A percentile compares a stretch with the other conserved stretches of the same genome.
Conservation (phyloP, 108 stramenopile species). For the Pseudonitzschia delicatissima region DNA sequence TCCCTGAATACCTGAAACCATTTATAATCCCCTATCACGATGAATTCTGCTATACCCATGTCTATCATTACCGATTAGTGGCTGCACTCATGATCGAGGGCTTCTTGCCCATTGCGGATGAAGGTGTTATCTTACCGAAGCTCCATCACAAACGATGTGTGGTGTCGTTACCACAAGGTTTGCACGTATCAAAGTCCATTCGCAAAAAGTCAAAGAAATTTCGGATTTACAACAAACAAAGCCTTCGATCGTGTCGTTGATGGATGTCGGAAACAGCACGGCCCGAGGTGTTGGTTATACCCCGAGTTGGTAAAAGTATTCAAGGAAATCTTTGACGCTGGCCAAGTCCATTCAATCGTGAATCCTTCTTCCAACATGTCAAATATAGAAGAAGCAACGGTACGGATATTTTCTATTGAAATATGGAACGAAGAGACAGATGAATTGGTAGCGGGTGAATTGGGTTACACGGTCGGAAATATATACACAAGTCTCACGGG, state of each 20-base stretch:
- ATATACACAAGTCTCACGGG: conserved; percentile 84
- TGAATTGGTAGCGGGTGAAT: conserved; percentile 73
- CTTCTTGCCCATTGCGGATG: conserved; percentile 82
- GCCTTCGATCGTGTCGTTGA: conserved; percentile 63
- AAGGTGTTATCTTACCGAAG: conserved; percentile 66
- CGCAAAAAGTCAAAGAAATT: conserved; percentile 70
- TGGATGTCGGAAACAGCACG: conserved; percentile 82
- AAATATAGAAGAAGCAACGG: conserved; percentile 2
- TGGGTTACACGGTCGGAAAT: conserved; percentile 79
- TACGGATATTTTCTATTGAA: conserved; percentile 72
- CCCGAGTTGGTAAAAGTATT: conserved; percentile 73
- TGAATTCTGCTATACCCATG: conserved; percentile 65
- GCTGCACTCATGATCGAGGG: conserved; percentile 82
- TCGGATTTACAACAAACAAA: conserved; percentile 58
- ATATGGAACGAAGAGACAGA: conserved; percentile 57
- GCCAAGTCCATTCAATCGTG: conserved; percentile 11
- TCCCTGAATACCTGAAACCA: conserved; percentile 52
- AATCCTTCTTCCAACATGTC: neutral
- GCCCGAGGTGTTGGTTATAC: conserved; percentile 64
- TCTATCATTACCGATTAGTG: conserved; percentile 61
- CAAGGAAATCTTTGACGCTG: conserved; percentile 31
- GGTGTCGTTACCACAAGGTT: conserved; percentile 36
- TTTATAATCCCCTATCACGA: conserved; percentile 59
- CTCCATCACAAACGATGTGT: conserved; percentile 76
- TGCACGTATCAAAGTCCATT: conserved; percentile 71